These are phyloP conservation scores for Penicillium brasilianum DNA, from an alignment of 2,329 filamentous ascomycete genomes.

Conservation along the genomic window DNA sequence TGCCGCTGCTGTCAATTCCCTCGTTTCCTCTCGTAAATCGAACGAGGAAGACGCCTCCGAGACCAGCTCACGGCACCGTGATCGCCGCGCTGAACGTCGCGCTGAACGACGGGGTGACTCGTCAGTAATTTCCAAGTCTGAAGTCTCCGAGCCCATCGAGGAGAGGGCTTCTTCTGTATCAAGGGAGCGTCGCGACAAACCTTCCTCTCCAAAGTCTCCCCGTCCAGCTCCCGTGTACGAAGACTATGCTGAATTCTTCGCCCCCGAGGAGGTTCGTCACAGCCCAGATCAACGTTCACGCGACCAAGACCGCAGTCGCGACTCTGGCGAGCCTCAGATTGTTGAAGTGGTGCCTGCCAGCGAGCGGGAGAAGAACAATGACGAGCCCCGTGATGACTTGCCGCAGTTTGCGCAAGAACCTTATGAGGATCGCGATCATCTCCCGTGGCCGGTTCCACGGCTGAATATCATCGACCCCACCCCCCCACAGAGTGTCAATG, in stretches of 20 bases:
- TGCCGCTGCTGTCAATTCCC: conserved; percentile 53
- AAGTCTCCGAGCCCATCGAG: conserved; percentile 25
- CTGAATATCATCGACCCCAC: conserved; percentile 64
- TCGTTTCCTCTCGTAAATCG: conserved; percentile 39
- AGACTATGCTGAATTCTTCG: conserved; percentile 50
- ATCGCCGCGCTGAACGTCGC: conserved; percentile 48
- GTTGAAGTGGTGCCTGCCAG: conserved; percentile 39
- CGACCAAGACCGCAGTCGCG: conserved; percentile 21
- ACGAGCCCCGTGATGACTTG: conserved; percentile 25
- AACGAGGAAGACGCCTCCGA: conserved; percentile 38
- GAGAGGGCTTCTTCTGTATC: conserved; percentile 22
- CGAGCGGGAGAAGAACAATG: conserved; percentile 26
- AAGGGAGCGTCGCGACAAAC: conserved; percentile 31
- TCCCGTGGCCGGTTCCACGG: conserved; percentile 56
- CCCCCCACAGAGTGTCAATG: conserved; percentile 56
- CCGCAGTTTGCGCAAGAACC: conserved; percentile 27
- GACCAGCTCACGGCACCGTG: conserved; percentile 41
- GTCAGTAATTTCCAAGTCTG: conserved; percentile 33
- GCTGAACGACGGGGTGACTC: conserved; percentile 33
- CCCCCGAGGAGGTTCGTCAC: conserved; percentile 47
- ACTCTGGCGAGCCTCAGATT: conserved; percentile 34
- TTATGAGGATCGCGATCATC: conserved; percentile 25
- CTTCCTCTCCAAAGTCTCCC: conserved; percentile 36
- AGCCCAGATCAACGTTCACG: conserved; percentile 44
- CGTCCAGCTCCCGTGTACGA: conserved; percentile 46